phyloP scores from a whole-genome alignment of 1,139 yeast genomes.

The Blastobotrys proliferans region DNA sequence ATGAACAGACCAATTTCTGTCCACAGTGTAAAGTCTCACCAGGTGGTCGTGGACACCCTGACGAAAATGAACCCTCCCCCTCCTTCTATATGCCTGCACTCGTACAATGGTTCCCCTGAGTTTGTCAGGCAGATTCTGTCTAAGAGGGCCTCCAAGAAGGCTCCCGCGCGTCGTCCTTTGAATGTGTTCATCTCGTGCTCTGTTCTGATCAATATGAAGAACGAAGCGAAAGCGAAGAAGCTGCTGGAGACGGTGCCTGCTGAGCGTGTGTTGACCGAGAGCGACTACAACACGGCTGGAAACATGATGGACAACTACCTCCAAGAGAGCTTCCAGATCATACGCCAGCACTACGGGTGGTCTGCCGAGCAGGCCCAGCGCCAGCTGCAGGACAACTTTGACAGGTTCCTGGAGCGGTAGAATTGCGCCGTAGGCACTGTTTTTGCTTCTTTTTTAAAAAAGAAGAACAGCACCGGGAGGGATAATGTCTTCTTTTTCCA shows the following conservation, averaged over 20 bases:
- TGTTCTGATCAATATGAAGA: conserved; percentile 44
- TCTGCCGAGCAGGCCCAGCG: conserved; percentile 12
- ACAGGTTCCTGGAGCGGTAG: conserved; percentile 13
- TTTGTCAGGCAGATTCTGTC: conserved; percentile 33
- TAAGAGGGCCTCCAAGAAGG: conserved; percentile 26
- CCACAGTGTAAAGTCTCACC: conserved; percentile 82
- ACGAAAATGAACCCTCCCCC: conserved; percentile 19
- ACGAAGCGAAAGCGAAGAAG: conserved; percentile 26
- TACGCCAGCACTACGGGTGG: conserved; percentile 20
- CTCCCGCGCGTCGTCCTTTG: no score
- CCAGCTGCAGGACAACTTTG: conserved; percentile 16
- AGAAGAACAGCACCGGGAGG: no score
- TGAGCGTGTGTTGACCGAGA: conserved; percentile 47
- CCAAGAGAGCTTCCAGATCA: conserved; percentile 14
- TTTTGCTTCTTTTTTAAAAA: no score
- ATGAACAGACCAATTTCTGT: conserved; percentile 56
- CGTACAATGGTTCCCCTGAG: conserved; percentile 80
- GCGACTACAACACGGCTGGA: conserved; percentile 43
- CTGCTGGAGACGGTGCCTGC: conserved; percentile 36
- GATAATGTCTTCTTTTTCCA: no score
- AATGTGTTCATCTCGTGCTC: conserved; percentile 51
- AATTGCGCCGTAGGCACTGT: no score
- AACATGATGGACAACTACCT: conserved; percentile 23
- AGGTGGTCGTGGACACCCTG: conserved; percentile 49
- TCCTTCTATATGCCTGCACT: conserved; percentile 60